Conservation (phyloP, 805 yeast genomes). For the Brettanomyces custersianus region DNA sequence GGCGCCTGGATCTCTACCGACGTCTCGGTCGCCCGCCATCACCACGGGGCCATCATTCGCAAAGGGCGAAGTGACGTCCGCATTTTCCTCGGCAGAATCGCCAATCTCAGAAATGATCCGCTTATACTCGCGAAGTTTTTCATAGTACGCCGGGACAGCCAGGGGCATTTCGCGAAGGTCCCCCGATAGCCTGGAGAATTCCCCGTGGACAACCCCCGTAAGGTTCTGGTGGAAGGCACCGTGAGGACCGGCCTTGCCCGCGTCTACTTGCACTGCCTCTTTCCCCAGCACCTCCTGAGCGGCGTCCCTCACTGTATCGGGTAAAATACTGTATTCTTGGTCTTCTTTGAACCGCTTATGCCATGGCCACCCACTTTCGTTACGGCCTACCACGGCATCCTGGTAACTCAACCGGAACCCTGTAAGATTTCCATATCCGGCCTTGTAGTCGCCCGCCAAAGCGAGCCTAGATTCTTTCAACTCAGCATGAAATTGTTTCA, state of each 20-base stretch:
- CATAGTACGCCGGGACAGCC: slow-evolving; percentile 23
- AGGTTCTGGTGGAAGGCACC: slow-evolving; percentile 31
- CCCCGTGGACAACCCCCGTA: slow-evolving; percentile 39
- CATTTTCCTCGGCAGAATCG: slow-evolving; percentile 3
- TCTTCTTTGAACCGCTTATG: slow-evolving; percentile 35
- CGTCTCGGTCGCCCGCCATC: not conserved
- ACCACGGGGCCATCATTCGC: slow-evolving; percentile 4
- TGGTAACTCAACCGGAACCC: slow-evolving; percentile 62
- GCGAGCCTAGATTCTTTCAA: slow-evolving; percentile 21
- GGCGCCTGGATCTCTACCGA: slow-evolving; percentile 3
- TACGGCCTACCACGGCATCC: slow-evolving; percentile 40
- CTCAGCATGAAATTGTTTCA: slow-evolving; percentile 29
- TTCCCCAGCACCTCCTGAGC: slow-evolving; percentile 48
- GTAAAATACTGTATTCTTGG: slow-evolving; percentile 49
- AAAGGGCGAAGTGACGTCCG: slow-evolving; percentile 1
- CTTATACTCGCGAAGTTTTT: slow-evolving; percentile 14
- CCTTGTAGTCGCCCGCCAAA: slow-evolving; percentile 33
- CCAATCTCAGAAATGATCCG: slow-evolving; percentile 5
- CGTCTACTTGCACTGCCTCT: slow-evolving; percentile 19
- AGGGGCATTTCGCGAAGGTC: slow-evolving; percentile 16
- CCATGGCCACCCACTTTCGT: slow-evolving; percentile 45
- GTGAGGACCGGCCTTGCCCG: slow-evolving; percentile 7
- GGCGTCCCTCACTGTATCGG: slow-evolving; percentile 40
- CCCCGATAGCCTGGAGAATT: slow-evolving; percentile 19
- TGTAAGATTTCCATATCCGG: slow-evolving; percentile 63